Percentiles rank a stretch among this genome's conserved stretches.
Conservation (phyloP, 345 rosid species). For the Sisymbrium altissimum region DNA sequence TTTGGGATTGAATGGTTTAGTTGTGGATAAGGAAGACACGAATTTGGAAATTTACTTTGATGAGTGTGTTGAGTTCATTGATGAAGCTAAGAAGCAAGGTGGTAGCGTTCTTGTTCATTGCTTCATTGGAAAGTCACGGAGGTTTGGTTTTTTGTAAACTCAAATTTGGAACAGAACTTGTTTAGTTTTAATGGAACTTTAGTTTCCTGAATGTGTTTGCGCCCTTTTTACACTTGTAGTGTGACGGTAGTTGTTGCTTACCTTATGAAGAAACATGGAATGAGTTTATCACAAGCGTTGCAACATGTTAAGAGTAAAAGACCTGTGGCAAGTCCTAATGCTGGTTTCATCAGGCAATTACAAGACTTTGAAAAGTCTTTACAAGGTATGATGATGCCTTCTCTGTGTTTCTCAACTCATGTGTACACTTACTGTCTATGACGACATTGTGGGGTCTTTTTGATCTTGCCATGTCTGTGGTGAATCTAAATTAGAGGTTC, state of each 20-base stretch:
- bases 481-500: background rate
- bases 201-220: background rate
- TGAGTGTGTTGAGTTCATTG: slow-evolving; percentile 65
- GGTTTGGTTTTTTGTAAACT: slow-evolving; percentile 21
- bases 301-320: slow-evolving; percentile 52
- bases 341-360: slow-evolving; percentile 53
- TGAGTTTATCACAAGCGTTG: slow-evolving; percentile 61
- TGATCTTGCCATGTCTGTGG: background rate
- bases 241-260: slow-evolving; percentile 72
- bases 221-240: slow-evolving; percentile 34
- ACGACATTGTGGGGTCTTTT: background rate
- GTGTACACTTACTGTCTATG: background rate
- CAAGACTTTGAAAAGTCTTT: slow-evolving; percentile 46
- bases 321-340: slow-evolving; percentile 54
- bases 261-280: slow-evolving; percentile 61
- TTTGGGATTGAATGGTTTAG: slow-evolving; percentile 24
- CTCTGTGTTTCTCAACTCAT: background rate
- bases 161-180: too few relatives aligned
- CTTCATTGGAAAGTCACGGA: slow-evolving; percentile 42
- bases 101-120: slow-evolving; percentile 50
- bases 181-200: too few relatives aligned
- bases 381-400: slow-evolving; percentile 32
- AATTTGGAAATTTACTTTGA: slow-evolving; percentile 54
- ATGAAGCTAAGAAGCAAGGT: slow-evolving; percentile 48
- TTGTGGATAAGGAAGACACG: slow-evolving; percentile 58